phyloP scores from a whole-genome alignment of 306 rosid genomes.

The Prunus kanzakura region DNA sequence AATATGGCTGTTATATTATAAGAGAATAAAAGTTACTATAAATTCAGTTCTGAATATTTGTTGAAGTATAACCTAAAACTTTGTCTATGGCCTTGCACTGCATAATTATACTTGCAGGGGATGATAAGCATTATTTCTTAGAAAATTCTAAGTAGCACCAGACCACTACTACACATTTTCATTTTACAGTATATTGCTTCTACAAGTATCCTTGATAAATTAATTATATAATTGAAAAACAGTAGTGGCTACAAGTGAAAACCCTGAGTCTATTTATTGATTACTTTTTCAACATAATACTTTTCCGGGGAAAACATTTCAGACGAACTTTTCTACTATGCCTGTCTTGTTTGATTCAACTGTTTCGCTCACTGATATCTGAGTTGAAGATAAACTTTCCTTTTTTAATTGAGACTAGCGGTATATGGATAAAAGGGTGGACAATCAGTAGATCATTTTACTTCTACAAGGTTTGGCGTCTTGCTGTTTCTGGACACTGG shows the following conservation, averaged over 20 bases:
- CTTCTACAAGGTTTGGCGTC: background rate
- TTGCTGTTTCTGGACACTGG: background rate
- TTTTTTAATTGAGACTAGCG: background rate
- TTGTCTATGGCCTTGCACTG: background rate
- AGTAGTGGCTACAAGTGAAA: background rate
- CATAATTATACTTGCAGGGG: background rate
- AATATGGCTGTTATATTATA: background rate
- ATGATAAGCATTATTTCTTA: background rate
- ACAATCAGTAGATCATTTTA: background rate
- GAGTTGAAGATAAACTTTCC: background rate
- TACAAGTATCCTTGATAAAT: background rate
- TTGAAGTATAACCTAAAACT: background rate
- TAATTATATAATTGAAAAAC: background rate
- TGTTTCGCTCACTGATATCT: background rate
- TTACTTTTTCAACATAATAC: background rate
- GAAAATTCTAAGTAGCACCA: background rate
- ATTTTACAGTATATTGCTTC: too few species aligned
- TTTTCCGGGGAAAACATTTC: background rate
- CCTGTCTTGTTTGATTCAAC: background rate
- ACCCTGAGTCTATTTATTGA: background rate
- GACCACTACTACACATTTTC: too few species aligned
- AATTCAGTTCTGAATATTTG: background rate
- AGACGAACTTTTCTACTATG: background rate
- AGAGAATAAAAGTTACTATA: background rate
- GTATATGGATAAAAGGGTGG: background rate